Percentiles rank a stretch among this genome's conserved stretches.
phyloP scores from a whole-genome alignment of 164 flowering plant species.

The Tetrastigma voinierianum region DNA sequence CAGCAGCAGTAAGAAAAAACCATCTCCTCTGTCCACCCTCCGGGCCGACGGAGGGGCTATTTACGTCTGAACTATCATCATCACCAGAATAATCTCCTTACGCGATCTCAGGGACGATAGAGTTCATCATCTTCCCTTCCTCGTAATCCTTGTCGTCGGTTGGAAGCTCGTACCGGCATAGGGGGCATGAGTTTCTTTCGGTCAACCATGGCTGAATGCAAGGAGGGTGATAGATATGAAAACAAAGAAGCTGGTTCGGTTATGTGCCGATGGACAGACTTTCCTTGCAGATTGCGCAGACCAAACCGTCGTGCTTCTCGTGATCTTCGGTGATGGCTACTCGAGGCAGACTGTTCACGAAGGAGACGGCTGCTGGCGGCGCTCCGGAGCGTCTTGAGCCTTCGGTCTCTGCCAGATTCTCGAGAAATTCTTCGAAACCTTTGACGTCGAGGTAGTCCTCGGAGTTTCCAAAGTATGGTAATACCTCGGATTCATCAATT shows the following conservation, averaged over 20 bases:
- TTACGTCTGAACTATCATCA: constrained; percentile 38
- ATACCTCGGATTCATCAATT: constrained; percentile 31
- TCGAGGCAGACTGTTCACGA: constrained; percentile 58
- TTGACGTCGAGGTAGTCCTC: constrained; percentile 53
- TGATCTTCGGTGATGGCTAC: constrained; percentile 45
- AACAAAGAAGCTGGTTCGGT: constrained; percentile 80
- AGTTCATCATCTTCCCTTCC: constrained; percentile 41
- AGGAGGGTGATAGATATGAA: constrained; percentile 74
- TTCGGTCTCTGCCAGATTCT: too few species aligned
- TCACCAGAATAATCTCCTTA: constrained; percentile 25
- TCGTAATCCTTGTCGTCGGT: constrained; percentile 83
- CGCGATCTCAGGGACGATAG: constrained; percentile 21
- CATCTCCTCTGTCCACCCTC: constrained; percentile 49
- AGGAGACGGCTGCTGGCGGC: too few species aligned
- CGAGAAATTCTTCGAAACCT: constrained; percentile 63
- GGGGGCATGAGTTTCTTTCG: constrained; percentile 87
- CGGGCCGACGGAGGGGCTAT: constrained; percentile 18
- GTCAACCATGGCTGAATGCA: constrained; percentile 89
- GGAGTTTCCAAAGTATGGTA: constrained; percentile 29
- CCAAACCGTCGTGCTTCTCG: too few species aligned
- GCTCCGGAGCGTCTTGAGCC: too few species aligned
- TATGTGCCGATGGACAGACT: constrained; percentile 43
- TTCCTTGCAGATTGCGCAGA: constrained; percentile 89
- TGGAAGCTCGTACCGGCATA: constrained; percentile 90
- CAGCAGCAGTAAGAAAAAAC: constrained; percentile 72